Evolutionary conservation across 257 asterid genomes (phyloP), one percentile per base, ranked within the genome.

Genomic region (Ehretia macrophylla): DNA sequence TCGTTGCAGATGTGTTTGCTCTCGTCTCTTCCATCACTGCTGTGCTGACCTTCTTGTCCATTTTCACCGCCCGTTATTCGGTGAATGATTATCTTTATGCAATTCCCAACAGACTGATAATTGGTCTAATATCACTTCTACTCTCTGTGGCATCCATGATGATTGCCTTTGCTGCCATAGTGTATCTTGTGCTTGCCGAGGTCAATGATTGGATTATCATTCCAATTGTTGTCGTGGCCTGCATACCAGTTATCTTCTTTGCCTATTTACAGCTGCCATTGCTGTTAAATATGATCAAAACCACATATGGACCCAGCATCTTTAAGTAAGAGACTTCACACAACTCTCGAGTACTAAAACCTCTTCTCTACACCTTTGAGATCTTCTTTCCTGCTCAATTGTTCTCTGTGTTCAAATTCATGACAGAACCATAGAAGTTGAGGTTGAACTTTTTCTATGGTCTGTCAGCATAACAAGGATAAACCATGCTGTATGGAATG

Each of bases 61-160:
- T 66, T 22, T 62, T 66, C 38, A 66, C 59, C n/a, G 50, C 71
- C 0, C 64, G 71, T 22, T 66, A 54, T 49, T 61, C 71, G 3
- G 71, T 56, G 46, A 27, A 49, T 35, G 59, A 58, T 57, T 66
- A 46, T 66, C 71, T 56, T 19, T 57, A 35, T 19, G 17, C 58
- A 14, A 21, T 66, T 6, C 71, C 71, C 9, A 66, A 58, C 45
- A 66, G 59, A 55, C 12, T 66, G 53, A 47, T 66, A 14, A 47
- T 66, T 16, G 64, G 71, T 10, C 71, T 66, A 3, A 39, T 57
- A 13, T 46, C 22, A 39, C 23, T 66, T 13, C 32, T 66, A 40
- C 52, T 66, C 17, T 57, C 64, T 11, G 51, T 57, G 23, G 22
- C 71, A 20, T 19, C 45, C 1, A 39, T 66, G 64, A 66, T 66